Evolutionary conservation across 345 rosid species (phyloP).

Genomic region (Carallia brachiata): DNA sequence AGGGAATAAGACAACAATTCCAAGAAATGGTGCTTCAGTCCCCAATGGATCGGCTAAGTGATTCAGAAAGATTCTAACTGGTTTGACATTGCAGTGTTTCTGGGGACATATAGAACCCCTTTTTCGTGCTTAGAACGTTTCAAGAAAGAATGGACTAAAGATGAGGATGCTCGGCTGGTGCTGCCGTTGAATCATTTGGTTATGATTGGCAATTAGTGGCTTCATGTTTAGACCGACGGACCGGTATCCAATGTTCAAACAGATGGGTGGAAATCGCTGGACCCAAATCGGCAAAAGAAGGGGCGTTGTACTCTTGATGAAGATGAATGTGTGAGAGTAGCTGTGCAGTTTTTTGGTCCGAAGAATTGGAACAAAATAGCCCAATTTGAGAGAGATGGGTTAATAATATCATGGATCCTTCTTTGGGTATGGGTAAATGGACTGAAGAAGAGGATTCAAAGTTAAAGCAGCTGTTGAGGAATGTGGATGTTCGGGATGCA

Average conservation of each 20-base stretch:
- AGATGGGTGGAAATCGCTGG: conserved; percentile 81
- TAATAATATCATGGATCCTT: conserved; percentile 65
- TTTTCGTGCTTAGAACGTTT: conserved; percentile 78
- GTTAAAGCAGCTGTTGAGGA: conserved; percentile 59
- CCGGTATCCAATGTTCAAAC: conserved; percentile 80
- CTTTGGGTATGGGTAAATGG: conserved; percentile 57
- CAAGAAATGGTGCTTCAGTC: conserved; percentile 60
- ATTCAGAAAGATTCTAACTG: conserved; percentile 53
- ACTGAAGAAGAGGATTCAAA: conserved; percentile 69
- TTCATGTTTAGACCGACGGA: conserved; percentile 56
- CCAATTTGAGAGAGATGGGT: conserved; percentile 88
- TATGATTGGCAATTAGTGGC: conserved; percentile 91
- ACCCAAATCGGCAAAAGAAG: conserved; percentile 46
- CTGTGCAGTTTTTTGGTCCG: conserved; percentile 76
- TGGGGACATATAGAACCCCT: conserved; percentile 78
- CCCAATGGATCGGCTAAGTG: conserved; percentile 56
- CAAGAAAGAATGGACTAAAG: conserved; percentile 72
- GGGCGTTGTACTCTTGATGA: conserved; percentile 73
- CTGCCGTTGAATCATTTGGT: conserved; percentile 65
- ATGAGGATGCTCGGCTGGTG: conserved; percentile 78
- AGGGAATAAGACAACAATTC: conserved; percentile 71
- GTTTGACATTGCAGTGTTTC: conserved; percentile 58
- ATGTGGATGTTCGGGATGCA: conserved; percentile 33
- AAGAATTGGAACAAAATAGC: conserved; percentile 80
- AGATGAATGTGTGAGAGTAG: conserved; percentile 67